Base-by-base conservation (phyloP, 306 rosid genomes). In the Benincasa hispida region DNA sequence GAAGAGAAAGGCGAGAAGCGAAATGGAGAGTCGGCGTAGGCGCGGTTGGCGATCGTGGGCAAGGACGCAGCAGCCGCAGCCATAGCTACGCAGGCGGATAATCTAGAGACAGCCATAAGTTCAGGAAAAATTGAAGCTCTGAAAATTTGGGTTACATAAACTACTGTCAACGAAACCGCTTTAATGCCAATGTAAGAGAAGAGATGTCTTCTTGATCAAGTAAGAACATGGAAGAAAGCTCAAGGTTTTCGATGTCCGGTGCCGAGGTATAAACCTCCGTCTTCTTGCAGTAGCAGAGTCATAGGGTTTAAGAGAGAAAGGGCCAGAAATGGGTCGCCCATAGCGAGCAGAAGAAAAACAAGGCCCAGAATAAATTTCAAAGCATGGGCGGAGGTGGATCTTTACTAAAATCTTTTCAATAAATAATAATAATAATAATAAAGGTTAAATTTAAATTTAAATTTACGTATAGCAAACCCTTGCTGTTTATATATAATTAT, bases 11-110 rank as follows among this genome's bases (percentile, higher is more conserved):
- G 79, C 4, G 87, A 74, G 68, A 92, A 85, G 0, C 93, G 96
- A 55, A 89, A 92, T 74, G 79, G 55, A 55, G 89, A 80, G 15
- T 91, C 95, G 61, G 97, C 95, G 75, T 82, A 77, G 17, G 93
- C 87, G 55, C 51, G 80, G 72, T 84, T 81, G 82, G 96, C 83
- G 74, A 66, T 77, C 11, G 91, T 25, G 70, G 93, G 84, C 42
- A 79, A 11, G 74, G 93, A 79, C 28, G 87, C 92, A 72, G 65
- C 92, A 27, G 98, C 91, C n/a, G 96, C 89, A 0, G 90, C 90
- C 81, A 83, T 78, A n/a, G 91, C 96, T 48, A 79, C 81, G 86
- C 89, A 86, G 10, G 95, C 73, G 39, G 96, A 81, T 55, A 94
- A 77, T 62, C 80, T 91, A 11, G 96, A 85, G 60, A 89, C 84